Conservation (phyloP, 1,139 yeast species). For the Sugiyamaella neomexicana region DNA sequence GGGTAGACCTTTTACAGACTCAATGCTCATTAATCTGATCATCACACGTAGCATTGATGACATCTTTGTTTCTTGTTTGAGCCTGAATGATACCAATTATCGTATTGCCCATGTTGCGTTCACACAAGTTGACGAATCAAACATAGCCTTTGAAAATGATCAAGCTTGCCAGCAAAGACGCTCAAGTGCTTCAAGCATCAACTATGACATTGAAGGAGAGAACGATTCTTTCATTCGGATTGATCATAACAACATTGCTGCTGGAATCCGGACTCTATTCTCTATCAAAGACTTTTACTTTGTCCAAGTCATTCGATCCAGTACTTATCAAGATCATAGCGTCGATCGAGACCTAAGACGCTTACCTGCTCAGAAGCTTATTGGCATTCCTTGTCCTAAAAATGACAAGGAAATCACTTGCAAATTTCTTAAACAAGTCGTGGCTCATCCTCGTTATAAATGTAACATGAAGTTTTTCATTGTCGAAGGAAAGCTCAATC, state of each 20-base stretch:
- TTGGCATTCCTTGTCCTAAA: constrained; percentile 25
- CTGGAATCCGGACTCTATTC: constrained; percentile 19
- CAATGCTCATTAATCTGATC: constrained; percentile 21
- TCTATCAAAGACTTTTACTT: constrained; percentile 23
- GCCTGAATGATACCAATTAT: constrained; percentile 4
- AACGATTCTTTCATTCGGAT: background rate
- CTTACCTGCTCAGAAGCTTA: constrained; percentile 29
- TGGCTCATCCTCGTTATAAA: constrained; percentile 35
- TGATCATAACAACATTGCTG: constrained; percentile 22
- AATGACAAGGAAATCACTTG: constrained; percentile 23
- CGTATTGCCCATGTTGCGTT: constrained; percentile 14
- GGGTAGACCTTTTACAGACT: constrained; percentile 27
- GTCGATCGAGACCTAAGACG: constrained; percentile 17
- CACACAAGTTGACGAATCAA: constrained; percentile 15
- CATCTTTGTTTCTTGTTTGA: constrained; percentile 16
- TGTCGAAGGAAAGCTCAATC: constrained; percentile 22
- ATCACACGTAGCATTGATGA: constrained; percentile 19
- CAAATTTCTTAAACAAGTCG: constrained; percentile 27
- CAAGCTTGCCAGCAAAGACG: constrained; percentile 1
- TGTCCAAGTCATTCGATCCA: constrained; percentile 29
- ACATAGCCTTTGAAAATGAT: constrained; percentile 5
- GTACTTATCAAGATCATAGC: constrained; percentile 22
- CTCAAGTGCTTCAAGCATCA: background rate
- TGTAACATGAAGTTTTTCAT: constrained; percentile 29
- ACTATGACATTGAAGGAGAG: constrained; percentile 2